A percentile compares a stretch with the other conserved stretches of the same genome.
Conservation (phyloP, 2,329 filamentous ascomycete genomes). For the Didymella pinodella region DNA sequence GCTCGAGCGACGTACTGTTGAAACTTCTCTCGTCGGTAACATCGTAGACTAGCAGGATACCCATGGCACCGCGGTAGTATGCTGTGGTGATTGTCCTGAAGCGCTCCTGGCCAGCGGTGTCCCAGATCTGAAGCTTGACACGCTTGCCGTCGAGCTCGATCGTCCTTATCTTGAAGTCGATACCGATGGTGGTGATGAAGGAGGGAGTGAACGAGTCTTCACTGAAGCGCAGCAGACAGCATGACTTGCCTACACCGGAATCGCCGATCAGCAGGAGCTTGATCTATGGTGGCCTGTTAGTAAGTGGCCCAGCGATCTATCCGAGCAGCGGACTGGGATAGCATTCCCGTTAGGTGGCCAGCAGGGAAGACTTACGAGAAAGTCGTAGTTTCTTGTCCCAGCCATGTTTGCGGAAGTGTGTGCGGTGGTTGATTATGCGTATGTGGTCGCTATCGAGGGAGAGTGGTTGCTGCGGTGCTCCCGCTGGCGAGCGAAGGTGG, state of each 20-base stretch:
- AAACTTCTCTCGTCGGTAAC: slow-evolving; percentile 97
- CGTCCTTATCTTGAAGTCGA: slow-evolving; percentile 99
- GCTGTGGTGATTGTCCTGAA: slow-evolving; percentile 99
- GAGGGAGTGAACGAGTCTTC: slow-evolving; percentile 97
- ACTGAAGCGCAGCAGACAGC: slow-evolving; percentile 94
- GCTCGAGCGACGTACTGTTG: slow-evolving; percentile 72
- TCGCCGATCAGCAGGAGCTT: slow-evolving; percentile 96
- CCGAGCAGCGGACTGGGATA: slow-evolving; percentile 17
- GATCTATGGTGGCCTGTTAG: slow-evolving; percentile 67
- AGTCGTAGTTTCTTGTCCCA: slow-evolving; percentile 98
- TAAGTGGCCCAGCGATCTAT: neutral
- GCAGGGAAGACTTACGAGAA: slow-evolving; percentile 73
- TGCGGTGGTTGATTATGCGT: slow-evolving; percentile 12
- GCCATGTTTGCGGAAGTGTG: slow-evolving; percentile 69
- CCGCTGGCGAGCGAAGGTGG: slow-evolving; percentile 31
- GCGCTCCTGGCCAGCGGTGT: slow-evolving; percentile 96
- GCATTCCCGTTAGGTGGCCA: slow-evolving; percentile 7
- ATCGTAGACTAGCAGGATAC: slow-evolving; percentile 96
- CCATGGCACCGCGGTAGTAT: slow-evolving; percentile 98
- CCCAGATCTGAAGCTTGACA: slow-evolving; percentile 99
- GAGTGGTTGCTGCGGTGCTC: slow-evolving; percentile 36
- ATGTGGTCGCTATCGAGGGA: slow-evolving; percentile 25
- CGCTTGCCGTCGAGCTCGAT: slow-evolving; percentile 99
- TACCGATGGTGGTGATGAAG: slow-evolving; percentile 98
- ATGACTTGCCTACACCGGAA: slow-evolving; percentile 96